Percentiles rank a stretch among this genome's conserved stretches.
These are phyloP conservation scores for Persicaria tinctoria DNA, from an alignment of 148 eudicot species.

Conservation along the genomic window DNA sequence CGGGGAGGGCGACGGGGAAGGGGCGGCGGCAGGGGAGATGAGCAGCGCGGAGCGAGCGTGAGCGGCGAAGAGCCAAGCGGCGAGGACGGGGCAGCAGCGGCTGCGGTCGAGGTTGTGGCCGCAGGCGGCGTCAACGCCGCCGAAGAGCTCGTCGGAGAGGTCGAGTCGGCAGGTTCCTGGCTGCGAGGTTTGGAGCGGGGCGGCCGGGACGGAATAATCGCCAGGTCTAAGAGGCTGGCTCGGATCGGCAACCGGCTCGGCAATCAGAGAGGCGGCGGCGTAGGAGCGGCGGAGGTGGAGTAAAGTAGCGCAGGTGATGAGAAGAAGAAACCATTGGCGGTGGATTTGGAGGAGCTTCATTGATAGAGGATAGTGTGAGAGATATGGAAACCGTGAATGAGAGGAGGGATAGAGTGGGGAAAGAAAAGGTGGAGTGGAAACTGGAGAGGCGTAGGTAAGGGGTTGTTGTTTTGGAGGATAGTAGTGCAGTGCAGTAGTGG, in stretches of 20 bases:
- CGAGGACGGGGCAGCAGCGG: slow-evolving; percentile 87
- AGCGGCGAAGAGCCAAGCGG: slow-evolving; percentile 92
- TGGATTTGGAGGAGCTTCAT: too few species aligned
- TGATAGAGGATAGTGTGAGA: too few species aligned
- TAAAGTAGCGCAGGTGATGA: background rate
- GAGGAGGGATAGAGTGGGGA: too few species aligned
- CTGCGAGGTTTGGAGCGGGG: slow-evolving; percentile 49
- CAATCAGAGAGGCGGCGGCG: slow-evolving; percentile 36
- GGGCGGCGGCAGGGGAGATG: slow-evolving; percentile 24
- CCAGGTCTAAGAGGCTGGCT: slow-evolving; percentile 51
- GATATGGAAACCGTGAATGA: too few species aligned
- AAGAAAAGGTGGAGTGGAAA: too few species aligned
- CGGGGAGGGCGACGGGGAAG: slow-evolving; percentile 28
- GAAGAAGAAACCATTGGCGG: too few species aligned
- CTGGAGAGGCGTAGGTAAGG: too few species aligned
- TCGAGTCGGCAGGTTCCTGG: slow-evolving; percentile 57
- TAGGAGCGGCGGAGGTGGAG: background rate
- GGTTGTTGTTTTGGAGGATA: too few species aligned
- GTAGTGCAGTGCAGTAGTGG: too few species aligned
- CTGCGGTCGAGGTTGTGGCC: slow-evolving; percentile 64
- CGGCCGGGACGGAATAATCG: slow-evolving; percentile 66
- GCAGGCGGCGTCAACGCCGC: slow-evolving; percentile 80
- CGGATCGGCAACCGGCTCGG: slow-evolving; percentile 57
- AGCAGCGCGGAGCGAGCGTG: slow-evolving; percentile 76
- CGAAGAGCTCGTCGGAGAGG: slow-evolving; percentile 83